Base-by-base conservation (phyloP, 2,329 filamentous ascomycete genomes). In the Tolypocladium paradoxum region DNA sequence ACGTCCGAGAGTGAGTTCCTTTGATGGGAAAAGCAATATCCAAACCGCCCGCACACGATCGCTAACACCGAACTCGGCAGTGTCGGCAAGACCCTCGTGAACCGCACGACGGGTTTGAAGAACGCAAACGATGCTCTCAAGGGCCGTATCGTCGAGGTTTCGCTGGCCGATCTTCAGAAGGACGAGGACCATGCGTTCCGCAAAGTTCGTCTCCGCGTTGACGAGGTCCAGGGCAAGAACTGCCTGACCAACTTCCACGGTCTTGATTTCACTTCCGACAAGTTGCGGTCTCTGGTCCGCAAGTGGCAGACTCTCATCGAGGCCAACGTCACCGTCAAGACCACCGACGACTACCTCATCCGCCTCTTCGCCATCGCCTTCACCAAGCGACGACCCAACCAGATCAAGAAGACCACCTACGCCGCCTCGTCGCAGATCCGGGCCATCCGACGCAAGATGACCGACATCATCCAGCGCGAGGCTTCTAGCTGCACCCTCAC, bases 371-470 rank as follows among this genome's bases (percentile, higher is more conserved):
- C 90, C 74, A 99, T 99, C 67, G 93, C 89, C 67, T 99, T 99
- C 84, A 99, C 93, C 77, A 97, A 97, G 88, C 84, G 90, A 76
- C 87, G 93, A 71, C 90, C 90, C 68, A 99, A 97, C 83, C 93
- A 99, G 84, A 92, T 99, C 83, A 96, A 96, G 88, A 99, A 97
- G 88, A 99, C 93, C 69, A 99, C 93, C 73, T 99, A 99, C 73
- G 93, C 93, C 65, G 87, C 87, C 62, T 90, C 90, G 62, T 97
- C 93, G 62, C 93, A 99, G 80, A 97, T 97, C 76, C 88, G 92
- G 64, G 86, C 88, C 66, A 99, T 99, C 76, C 88, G 93, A 77
- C 93, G 91, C 84, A 97, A 99, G 90, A 99, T 99, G 93, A 88
- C 84, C 62, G 93, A 99, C 78, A 97, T 99, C 77, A 97, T 99